phyloP scores from a whole-genome alignment of 1,284 basidiomycete species.

The Rhodofomes roseus region DNA sequence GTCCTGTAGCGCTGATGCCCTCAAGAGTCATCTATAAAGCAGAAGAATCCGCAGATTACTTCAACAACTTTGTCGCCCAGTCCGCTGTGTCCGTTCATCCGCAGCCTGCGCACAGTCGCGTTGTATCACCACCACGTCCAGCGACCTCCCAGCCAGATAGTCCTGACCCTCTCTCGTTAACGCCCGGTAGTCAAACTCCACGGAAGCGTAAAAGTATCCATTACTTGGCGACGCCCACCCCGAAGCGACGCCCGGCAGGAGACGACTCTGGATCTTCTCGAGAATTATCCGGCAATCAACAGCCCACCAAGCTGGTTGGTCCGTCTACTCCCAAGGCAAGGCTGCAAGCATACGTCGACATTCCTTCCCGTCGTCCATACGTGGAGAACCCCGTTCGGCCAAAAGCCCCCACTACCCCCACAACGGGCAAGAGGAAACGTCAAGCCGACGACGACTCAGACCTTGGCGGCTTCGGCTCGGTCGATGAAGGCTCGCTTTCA shows the following conservation, averaged over 20 bases:
- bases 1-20: slow-evolving; percentile 37
- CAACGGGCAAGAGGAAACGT: slow-evolving; percentile 20
- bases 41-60: slow-evolving; percentile 57
- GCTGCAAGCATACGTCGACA: slow-evolving; percentile 53
- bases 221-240: slow-evolving; percentile 32
- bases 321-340: slow-evolving; percentile 17
- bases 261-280: background rate
- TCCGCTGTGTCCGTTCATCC: slow-evolving; percentile 36
- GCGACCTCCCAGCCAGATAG: slow-evolving; percentile 22
- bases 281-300: background rate
- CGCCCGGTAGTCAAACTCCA: slow-evolving; percentile 39
- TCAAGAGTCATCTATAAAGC: slow-evolving; percentile 36
- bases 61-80: slow-evolving; percentile 59
- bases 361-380: slow-evolving; percentile 50
- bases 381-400: slow-evolving; percentile 51
- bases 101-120: slow-evolving; percentile 3
- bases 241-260: slow-evolving; percentile 27
- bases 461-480: slow-evolving; percentile 58
- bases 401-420: slow-evolving; percentile 46
- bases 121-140: slow-evolving; percentile 5
- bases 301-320: background rate
- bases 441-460: slow-evolving; percentile 43
- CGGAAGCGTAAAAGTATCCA: slow-evolving; percentile 45
- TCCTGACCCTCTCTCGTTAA: slow-evolving; percentile 49
- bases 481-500: slow-evolving; percentile 39